A percentile compares a stretch with the other conserved stretches of the same genome.
phyloP scores from a whole-genome alignment of 305 asterid genomes.

The Ilex paraguariensis region DNA sequence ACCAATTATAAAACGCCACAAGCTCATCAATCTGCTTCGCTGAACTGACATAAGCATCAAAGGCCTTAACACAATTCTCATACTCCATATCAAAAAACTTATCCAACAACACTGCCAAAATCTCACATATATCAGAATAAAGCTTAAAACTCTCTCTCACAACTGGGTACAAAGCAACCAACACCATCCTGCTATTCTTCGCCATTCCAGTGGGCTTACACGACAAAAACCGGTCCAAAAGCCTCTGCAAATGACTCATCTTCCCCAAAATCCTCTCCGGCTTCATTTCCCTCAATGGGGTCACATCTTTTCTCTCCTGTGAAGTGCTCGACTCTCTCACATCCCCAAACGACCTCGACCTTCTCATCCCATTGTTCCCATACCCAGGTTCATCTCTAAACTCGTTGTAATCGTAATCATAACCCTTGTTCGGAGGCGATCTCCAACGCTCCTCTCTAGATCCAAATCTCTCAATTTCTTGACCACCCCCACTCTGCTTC shows the following conservation, averaged over 20 bases:
- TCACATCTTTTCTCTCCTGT: slow-evolving; percentile 47
- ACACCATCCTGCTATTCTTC: slow-evolving; percentile 70
- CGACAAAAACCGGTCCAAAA: slow-evolving; percentile 66
- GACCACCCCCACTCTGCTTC: slow-evolving; percentile 40
- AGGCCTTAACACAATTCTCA: slow-evolving; percentile 75
- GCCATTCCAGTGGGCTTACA: slow-evolving; percentile 78
- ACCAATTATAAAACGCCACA: slow-evolving; percentile 66
- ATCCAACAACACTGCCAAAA: slow-evolving; percentile 73
- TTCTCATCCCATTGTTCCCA: slow-evolving; percentile 48
- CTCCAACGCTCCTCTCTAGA: slow-evolving; percentile 48
- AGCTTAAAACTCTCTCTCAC: slow-evolving; percentile 75
- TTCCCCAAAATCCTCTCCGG: slow-evolving; percentile 70
- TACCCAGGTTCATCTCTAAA: slow-evolving; percentile 36
- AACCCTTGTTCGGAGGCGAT: slow-evolving; percentile 58
- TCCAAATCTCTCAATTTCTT: slow-evolving; percentile 35
- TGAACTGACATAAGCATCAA: slow-evolving; percentile 58
- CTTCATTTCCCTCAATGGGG: slow-evolving; percentile 74
- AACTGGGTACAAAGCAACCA: slow-evolving; percentile 63
- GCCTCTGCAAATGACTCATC: slow-evolving; percentile 84
- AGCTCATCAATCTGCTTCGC: slow-evolving; percentile 87
- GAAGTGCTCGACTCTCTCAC: slow-evolving; percentile 36
- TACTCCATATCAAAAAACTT: slow-evolving; percentile 85
- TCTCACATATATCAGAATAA: slow-evolving; percentile 80
- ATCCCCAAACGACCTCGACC: slow-evolving; percentile 70
- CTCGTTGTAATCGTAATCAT: slow-evolving; percentile 52